Evolutionary conservation across 2,329 filamentous ascomycete species (phyloP), one percentile per base, ranked within the genome.

Genomic region (Basipetospora chlamydospora): DNA sequence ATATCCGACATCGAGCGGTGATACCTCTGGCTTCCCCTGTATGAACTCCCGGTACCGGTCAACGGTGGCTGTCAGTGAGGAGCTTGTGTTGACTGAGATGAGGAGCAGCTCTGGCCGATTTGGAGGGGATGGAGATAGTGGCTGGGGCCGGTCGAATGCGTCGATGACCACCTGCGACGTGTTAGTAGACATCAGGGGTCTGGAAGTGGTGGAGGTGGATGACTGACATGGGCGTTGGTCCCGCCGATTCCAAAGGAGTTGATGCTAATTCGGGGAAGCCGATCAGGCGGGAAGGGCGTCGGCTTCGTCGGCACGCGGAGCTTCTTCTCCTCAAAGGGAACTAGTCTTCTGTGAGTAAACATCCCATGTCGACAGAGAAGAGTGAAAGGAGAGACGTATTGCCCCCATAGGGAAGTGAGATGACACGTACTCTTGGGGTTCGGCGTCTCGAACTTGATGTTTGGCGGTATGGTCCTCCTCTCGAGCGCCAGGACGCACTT

Each of bases 201-300:
- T 22, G 9, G 12, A 21, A 13, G 12, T 21, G 18, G 18, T 3
- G 12, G 16, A 5, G 48, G n/a, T n/a, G n/a, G n/a, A n/a, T 45
- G 4, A 57, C 18, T 18, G 55, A 52, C 50, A 28, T 63, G 59
- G 1, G 48, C 56, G 35, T 61, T 61, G 4, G 52, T 42, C 0
- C 60, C 58, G 0, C 59, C 60, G 23, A 54, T 56, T 3, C 60
- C 58, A 39, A 60, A 63, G 0, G 45, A 51, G 42, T 60, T 61
- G 28, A 63, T 45, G 22, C 49, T 51, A 4, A 54, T 43, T 3
- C 56, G 45, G 25, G 53, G 46, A 1, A 10, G 5, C 5, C 47
- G 37, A 12, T 41, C 40, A 3, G 20, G 2, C 0, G 56, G 56
- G 46, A 46, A 59, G 2, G 46, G 33, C 0, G 31, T 43, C 0